A percentile compares a stretch with the other conserved stretches of the same genome.
phyloP scores from a whole-genome alignment of 2,329 filamentous ascomycete genomes.

The Fusarium robinianum region DNA sequence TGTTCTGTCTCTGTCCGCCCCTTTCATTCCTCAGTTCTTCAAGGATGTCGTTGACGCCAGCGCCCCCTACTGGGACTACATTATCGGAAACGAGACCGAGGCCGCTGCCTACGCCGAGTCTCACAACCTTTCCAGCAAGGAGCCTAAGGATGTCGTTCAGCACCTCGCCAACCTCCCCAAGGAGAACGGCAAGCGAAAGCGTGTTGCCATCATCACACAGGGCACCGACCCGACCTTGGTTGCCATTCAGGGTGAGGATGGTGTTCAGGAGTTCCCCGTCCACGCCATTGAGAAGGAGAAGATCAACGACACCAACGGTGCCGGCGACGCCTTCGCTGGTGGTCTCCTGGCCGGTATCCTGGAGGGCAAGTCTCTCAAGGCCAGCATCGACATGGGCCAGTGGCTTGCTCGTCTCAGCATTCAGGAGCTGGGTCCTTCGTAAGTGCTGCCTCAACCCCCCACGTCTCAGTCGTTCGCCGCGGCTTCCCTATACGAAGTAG shows the following conservation, averaged over 20 bases:
- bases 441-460: slow-evolving; percentile 57
- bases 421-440: slow-evolving; percentile 94
- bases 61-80: slow-evolving; percentile 90
- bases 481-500: too few relatives aligned
- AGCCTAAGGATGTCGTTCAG: slow-evolving; percentile 84
- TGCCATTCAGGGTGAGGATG: slow-evolving; percentile 71
- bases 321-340: slow-evolving; percentile 94
- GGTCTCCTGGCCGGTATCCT: slow-evolving; percentile 91
- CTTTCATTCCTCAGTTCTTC: slow-evolving; percentile 97
- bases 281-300: slow-evolving; percentile 74
- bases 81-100: slow-evolving; percentile 97
- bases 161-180: slow-evolving; percentile 87
- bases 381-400: slow-evolving; percentile 87
- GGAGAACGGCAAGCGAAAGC: slow-evolving; percentile 82
- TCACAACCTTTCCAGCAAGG: slow-evolving; percentile 73
- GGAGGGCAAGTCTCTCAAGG: slow-evolving; percentile 77
- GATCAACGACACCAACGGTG: slow-evolving; percentile 97
- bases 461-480: too few relatives aligned
- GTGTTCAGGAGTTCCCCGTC: slow-evolving; percentile 78
- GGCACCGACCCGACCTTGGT: slow-evolving; percentile 90
- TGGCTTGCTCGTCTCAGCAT: slow-evolving; percentile 96
- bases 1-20: slow-evolving; percentile 88
- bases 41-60: slow-evolving; percentile 90
- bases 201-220: slow-evolving; percentile 91
- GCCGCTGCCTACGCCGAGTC: slow-evolving; percentile 84